Base-by-base conservation (phyloP, 1,284 basidiomycete species). In the Irpex sp. region DNA sequence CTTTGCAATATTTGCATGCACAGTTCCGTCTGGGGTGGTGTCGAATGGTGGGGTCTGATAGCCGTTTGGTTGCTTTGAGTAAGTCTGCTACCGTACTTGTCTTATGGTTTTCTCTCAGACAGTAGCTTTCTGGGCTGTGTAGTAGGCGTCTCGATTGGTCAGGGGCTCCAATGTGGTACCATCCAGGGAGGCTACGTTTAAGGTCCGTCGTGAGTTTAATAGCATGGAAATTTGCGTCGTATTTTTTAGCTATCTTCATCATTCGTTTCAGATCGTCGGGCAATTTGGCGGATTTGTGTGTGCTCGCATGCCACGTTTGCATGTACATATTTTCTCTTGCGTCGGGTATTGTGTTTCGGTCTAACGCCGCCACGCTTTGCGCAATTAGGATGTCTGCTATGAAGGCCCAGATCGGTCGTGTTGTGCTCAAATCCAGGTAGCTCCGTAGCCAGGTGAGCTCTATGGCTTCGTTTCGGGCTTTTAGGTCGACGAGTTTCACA, bases 401-500 rank as follows among this genome's bases (percentile, higher is more conserved):
- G 3, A 39, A 63, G 0, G 69, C 68, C 75, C 74, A 75, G 0
- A 9, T 46, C 0, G 74, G 72, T 0, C 71, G 58, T 0, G 50
- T 50, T 0, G 26, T 2, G 0, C 57, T 55, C 0, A 68, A 5
- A n/a, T 66, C 56, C 0, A 73, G 65, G 63, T 68, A 74, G 0
- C 57, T 17, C 46, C 65, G 67, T 0, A 74, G 31, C 70, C 71
- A 72, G 53, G 65, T 71, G 0, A 75, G 11, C 1, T 68, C 53
- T 0, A 75, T 71, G 0, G 74, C 74, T 4, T 72, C 64, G 53
- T 74, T 72, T 4, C 73, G 15, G 0, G 66, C 56, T 8, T 63
- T 37, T 0, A 76, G 17, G 62, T 74, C 68, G 0, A 73, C 60
- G 75, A 17, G 21, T 0, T 63, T 65, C 2, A 69, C 35, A 0